phyloP scores from a whole-genome alignment of 768 basidiomycete species.

The Tylopilus sp. region DNA sequence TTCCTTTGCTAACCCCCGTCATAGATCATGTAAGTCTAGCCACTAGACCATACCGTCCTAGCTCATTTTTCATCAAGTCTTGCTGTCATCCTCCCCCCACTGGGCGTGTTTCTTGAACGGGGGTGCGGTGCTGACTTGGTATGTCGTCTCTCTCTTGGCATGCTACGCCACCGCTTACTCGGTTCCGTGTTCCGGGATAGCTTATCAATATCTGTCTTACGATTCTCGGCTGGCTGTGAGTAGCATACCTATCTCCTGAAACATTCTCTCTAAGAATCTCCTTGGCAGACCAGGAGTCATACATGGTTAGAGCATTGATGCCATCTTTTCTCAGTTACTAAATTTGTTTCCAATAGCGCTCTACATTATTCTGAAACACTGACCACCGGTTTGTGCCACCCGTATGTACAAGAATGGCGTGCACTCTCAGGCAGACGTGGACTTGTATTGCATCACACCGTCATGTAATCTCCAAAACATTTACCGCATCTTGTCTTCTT shows the following conservation, averaged over 20 bases:
- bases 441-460: conserved; percentile 5
- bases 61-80: conserved; percentile 37
- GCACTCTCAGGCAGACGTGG: background rate
- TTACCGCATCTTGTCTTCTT: conserved; percentile 17
- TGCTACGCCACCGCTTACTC: background rate
- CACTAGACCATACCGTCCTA: background rate
- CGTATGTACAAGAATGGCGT: background rate
- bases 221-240: conserved; percentile 76
- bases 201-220: conserved; percentile 78
- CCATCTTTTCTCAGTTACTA: conserved; percentile 6
- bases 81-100: conserved; percentile 74
- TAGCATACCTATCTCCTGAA: conserved; percentile 4
- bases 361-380: conserved; percentile 80
- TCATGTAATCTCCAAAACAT: conserved; percentile 6
- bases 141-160: conserved; percentile 26
- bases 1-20: background rate
- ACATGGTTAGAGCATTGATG: conserved; percentile 42
- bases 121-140: conserved; percentile 79
- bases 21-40: conserved; percentile 43
- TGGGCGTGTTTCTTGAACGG: conserved; percentile 86
- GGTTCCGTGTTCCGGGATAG: conserved; percentile 20
- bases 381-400: background rate
- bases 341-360: conserved; percentile 45
- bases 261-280: conserved; percentile 8
- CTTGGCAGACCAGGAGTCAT: conserved; percentile 63